A percentile compares a stretch with the other conserved stretches of the same genome.
phyloP scores from a whole-genome alignment of 768 basidiomycete genomes.

The Auriscalpium vulgare region DNA sequence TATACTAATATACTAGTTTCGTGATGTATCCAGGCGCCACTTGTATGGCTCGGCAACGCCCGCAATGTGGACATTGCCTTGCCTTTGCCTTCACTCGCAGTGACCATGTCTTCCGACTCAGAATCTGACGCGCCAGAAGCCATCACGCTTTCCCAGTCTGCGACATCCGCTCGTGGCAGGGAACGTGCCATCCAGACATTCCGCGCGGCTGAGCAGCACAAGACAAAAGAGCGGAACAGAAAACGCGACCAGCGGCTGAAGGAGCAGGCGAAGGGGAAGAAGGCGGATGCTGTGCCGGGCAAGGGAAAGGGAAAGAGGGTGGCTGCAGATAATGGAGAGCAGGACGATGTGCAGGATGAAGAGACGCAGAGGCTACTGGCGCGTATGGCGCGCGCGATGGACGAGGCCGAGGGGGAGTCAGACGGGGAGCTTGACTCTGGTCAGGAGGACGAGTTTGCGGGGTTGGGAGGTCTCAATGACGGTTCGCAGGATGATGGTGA shows the following conservation, averaged over 20 bases:
- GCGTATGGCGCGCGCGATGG: constrained; percentile 16
- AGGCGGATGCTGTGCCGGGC: background rate
- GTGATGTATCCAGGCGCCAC: too few relatives aligned
- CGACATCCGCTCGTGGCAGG: constrained; percentile 4
- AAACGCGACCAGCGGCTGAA: constrained; percentile 11
- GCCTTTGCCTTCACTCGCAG: too few relatives aligned
- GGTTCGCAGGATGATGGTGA: background rate
- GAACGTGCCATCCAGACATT: constrained; percentile 5
- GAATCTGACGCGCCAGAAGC: constrained; percentile 12
- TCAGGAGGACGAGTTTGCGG: constrained; percentile 2
- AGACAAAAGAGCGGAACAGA: constrained; percentile 9
- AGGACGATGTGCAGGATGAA: constrained; percentile 2
- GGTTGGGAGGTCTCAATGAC: background rate
- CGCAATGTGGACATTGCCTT: too few relatives aligned
- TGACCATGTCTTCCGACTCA: constrained; percentile 2
- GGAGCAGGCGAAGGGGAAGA: constrained; percentile 7
- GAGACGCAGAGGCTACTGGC: background rate
- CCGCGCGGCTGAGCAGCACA: constrained; percentile 4
- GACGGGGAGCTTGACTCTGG: background rate
- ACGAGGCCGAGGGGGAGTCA: constrained; percentile 9
- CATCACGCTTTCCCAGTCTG: constrained; percentile 11
- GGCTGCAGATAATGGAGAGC: background rate
- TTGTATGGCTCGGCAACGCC: too few relatives aligned
- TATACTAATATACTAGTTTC: too few relatives aligned
- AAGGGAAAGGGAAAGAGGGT: constrained; percentile 1